Evolutionary conservation across 73 alveolate species (phyloP).

Genomic region (Blepharisma japonicum): DNA sequence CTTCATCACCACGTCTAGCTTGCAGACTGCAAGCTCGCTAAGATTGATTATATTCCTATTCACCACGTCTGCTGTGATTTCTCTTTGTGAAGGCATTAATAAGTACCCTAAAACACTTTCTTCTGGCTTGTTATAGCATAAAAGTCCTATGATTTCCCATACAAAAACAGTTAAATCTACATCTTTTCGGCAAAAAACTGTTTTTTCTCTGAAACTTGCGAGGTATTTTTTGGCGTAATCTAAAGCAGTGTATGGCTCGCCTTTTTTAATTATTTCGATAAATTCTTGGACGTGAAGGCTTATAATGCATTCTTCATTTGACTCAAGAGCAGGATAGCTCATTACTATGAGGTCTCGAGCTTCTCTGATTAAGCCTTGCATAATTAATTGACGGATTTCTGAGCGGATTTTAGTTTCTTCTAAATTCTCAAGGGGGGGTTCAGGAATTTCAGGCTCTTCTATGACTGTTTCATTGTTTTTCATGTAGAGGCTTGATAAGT

Average conservation of each 20-base stretch:
- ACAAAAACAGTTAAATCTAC: not conserved
- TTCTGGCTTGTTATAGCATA: not conserved
- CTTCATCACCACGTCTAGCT: no score
- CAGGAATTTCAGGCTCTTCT: not conserved
- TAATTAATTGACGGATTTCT: not conserved
- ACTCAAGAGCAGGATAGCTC: not conserved
- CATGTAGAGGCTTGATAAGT: not conserved
- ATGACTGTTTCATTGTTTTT: not conserved
- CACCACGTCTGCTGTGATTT: slow-evolving; percentile 9
- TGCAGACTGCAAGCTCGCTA: no score
- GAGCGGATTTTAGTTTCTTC: not conserved
- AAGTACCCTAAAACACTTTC: not conserved
- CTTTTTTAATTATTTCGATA: slow-evolving; percentile 12
- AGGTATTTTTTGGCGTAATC: not conserved
- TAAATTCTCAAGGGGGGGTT: not conserved
- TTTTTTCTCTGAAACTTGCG: not conserved
- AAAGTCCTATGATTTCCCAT: not conserved
- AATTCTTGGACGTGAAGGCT: slow-evolving; percentile 3
- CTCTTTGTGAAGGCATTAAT: not conserved
- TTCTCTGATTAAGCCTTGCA: not conserved
- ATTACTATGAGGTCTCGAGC: not conserved
- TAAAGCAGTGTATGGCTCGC: not conserved
- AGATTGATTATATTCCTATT: not conserved
- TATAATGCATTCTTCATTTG: slow-evolving; percentile 1
- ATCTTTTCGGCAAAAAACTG: not conserved